Conservation (phyloP, 108 stramenopile species). For the Fistulifera solaris region DNA sequence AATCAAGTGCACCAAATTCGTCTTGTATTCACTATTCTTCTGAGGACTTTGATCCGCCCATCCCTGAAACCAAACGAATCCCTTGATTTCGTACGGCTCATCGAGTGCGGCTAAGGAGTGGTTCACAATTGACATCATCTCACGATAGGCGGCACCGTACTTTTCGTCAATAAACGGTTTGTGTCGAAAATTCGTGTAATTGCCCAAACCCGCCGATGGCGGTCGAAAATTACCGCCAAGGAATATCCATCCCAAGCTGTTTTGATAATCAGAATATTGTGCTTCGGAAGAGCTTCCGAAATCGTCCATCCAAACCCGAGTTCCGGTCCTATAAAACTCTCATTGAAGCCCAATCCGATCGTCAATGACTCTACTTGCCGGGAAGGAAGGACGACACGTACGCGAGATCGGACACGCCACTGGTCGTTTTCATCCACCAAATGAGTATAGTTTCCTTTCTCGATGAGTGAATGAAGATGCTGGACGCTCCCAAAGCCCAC, state of each 20-base stretch:
- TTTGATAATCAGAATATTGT: conserved; percentile 23
- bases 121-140: conserved; percentile 15
- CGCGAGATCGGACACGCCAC: conserved; percentile 7
- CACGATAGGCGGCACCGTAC: conserved; percentile 8
- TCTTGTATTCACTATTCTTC: conserved; percentile 19
- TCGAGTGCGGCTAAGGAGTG: conserved; percentile 8
- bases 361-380: conserved; percentile 5
- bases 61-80: conserved; percentile 43
- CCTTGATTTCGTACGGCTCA: conserved; percentile 17
- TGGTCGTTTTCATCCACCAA: neutral
- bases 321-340: conserved; percentile 16
- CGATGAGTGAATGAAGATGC: conserved; percentile 5
- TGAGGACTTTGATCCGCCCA: conserved; percentile 28
- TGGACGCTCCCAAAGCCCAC: conserved; percentile 18
- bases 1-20: conserved; percentile 28
- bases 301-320: conserved; percentile 25
- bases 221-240: conserved; percentile 31
- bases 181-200: too few species aligned
- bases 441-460: neutral
- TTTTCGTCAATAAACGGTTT: neutral
- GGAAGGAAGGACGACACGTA: conserved; percentile 11
- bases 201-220: conserved; percentile 16
- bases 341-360: conserved; percentile 14
- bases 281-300: conserved; percentile 2
- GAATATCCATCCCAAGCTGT: conserved; percentile 30